Percentiles rank a stretch among this genome's conserved stretches.
Evolutionary conservation across 306 rosid species (phyloP).

Genomic region (Potentilla sterilis): DNA sequence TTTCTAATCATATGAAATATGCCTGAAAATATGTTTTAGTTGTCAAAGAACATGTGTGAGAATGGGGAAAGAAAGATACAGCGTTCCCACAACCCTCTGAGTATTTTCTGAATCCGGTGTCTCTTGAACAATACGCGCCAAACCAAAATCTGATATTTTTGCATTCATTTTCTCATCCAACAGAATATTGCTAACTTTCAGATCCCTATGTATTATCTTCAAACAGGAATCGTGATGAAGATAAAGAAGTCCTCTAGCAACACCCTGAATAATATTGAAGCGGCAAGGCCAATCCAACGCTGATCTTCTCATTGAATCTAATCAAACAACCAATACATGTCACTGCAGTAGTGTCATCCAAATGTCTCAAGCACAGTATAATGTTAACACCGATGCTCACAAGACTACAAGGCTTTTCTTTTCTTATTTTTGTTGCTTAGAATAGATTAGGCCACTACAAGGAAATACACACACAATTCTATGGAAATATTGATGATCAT

Average conservation of each 20-base stretch:
- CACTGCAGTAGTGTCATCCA: not conserved
- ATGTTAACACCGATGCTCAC: too few relatives aligned
- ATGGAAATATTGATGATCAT: too few relatives aligned
- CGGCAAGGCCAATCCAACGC: slow-evolving; percentile 23
- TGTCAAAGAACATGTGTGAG: not conserved
- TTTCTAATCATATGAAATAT: not conserved
- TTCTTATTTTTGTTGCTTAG: too few relatives aligned
- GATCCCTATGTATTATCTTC: slow-evolving; percentile 7
- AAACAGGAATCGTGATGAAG: slow-evolving; percentile 26
- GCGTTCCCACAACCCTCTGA: slow-evolving; percentile 31
- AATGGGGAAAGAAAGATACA: not conserved
- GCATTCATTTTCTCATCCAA: slow-evolving; percentile 34
- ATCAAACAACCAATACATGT: not conserved
- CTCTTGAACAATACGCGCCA: slow-evolving; percentile 23
- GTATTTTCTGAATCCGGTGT: slow-evolving; percentile 14
- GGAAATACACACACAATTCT: not conserved
- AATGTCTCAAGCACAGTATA: not conserved
- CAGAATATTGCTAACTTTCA: slow-evolving; percentile 31
- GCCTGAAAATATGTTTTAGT: not conserved
- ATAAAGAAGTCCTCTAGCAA: slow-evolving; percentile 31
- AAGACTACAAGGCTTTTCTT: too few relatives aligned
- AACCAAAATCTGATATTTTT: slow-evolving; percentile 40
- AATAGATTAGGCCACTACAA: too few relatives aligned
- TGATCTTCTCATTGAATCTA: slow-evolving; percentile 11
- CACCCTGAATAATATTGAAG: slow-evolving; percentile 18